Conservation (phyloP, 1,284 basidiomycete genomes). For the Caloboletus firmus region DNA sequence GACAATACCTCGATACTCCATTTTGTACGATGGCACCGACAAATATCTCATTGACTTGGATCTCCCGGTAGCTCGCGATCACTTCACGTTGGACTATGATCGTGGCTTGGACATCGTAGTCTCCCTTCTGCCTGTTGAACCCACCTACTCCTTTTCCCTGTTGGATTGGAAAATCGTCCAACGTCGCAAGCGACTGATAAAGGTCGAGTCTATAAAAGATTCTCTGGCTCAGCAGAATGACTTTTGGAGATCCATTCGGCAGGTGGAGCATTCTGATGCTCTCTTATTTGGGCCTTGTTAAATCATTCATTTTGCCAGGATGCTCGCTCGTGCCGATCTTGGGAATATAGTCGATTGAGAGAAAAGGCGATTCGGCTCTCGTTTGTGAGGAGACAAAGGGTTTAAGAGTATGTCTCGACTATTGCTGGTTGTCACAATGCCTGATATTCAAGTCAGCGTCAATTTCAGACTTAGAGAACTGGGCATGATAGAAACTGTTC, state of each 20-base stretch:
- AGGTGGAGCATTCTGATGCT: not conserved
- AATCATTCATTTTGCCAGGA: slow-evolving; percentile 1
- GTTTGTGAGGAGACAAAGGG: slow-evolving; percentile 5
- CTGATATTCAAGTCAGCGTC: slow-evolving; percentile 12
- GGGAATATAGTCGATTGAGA: not conserved
- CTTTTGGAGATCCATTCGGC: not conserved
- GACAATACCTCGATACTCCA: not conserved
- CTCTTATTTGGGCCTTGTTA: not conserved
- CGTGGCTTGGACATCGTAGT: not conserved
- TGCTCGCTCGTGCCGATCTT: slow-evolving; percentile 3
- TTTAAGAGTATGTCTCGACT: slow-evolving; percentile 5
- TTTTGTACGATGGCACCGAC: no score
- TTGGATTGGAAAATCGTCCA: slow-evolving; percentile 3
- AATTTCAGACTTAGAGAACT: not conserved
- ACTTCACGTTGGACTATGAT: not conserved
- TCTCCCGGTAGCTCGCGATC: not conserved
- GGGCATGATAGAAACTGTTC: not conserved
- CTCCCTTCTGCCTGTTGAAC: fast-evolving
- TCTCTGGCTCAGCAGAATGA: not conserved
- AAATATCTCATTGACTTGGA: not conserved
- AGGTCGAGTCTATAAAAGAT: not conserved
- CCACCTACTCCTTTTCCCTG: not conserved
- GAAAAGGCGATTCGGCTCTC: slow-evolving; percentile 1
- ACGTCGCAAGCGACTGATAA: not conserved
- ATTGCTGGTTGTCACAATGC: not conserved